These are phyloP conservation scores for Chlorokybus atmophyticus DNA, from an alignment of 139 green algal genomes.

Conservation along the genomic window DNA sequence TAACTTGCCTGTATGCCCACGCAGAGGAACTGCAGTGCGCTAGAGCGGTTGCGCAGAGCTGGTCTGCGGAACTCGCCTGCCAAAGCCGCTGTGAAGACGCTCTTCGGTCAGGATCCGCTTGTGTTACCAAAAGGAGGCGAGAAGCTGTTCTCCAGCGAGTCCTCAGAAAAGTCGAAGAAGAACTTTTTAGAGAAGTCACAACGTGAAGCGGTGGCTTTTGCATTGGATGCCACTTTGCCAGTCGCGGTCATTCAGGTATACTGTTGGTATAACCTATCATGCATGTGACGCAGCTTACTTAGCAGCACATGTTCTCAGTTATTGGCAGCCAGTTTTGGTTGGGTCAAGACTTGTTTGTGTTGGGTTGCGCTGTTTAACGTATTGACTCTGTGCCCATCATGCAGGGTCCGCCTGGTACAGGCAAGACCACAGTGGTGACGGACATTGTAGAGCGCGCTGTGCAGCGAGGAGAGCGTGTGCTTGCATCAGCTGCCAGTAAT, in stretches of 20 bases:
- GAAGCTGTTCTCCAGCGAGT: no score
- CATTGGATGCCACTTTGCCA: not conserved
- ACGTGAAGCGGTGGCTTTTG: not conserved
- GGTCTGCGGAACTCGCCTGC: no score
- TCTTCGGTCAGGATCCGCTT: no score
- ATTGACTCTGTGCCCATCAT: constrained; percentile 4
- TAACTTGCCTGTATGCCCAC: not conserved
- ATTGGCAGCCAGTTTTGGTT: no score
- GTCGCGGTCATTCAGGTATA: not conserved
- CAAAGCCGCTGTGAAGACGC: no score
- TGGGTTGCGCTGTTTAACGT: not conserved
- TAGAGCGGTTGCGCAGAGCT: not conserved
- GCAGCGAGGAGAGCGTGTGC: constrained; percentile 15
- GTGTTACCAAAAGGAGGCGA: no score
- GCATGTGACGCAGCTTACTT: not conserved
- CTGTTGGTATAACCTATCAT: not conserved
- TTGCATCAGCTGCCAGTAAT: constrained; percentile 26
- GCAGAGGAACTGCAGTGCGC: not conserved
- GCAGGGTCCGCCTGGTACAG: constrained; percentile 35
- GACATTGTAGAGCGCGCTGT: constrained; percentile 19
- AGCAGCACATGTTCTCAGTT: no score
- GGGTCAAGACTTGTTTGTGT: no score
- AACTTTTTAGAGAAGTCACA: no score
- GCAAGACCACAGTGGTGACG: constrained; percentile 29
- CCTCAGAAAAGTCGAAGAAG: no score